Evolutionary conservation across 495 filamentous ascomycete genomes (phyloP).

Genomic region (Cercophora samala): DNA sequence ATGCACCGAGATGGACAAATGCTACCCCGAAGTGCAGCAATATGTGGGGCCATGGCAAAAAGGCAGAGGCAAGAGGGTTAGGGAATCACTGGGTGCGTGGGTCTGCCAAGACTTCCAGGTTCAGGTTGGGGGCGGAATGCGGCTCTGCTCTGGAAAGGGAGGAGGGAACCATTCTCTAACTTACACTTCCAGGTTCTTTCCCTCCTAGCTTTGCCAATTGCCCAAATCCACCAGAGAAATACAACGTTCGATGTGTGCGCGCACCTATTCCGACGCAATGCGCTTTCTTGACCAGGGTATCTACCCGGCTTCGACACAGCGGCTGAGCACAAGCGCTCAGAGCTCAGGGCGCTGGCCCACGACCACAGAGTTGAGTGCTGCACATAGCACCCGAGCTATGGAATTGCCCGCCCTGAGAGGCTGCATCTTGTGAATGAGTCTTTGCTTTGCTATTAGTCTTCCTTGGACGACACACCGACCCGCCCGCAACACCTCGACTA

Average conservation of each 20-base stretch:
- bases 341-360: background rate
- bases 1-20: background rate
- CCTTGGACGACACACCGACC: background rate
- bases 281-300: background rate
- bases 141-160: background rate
- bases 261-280: background rate
- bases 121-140: background rate
- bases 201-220: background rate
- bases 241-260: background rate
- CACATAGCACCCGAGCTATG: background rate
- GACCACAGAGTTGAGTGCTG: background rate
- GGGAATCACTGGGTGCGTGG: background rate
- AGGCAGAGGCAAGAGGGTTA: background rate
- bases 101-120: background rate
- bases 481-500: background rate
- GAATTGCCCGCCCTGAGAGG: background rate
- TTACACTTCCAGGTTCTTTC: background rate
- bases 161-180: background rate
- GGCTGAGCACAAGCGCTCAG: background rate
- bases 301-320: background rate
- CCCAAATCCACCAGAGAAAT: background rate
- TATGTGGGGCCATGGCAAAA: background rate
- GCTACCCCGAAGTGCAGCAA: background rate
- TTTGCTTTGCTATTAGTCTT: background rate
- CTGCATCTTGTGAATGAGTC: background rate